Conservation (phyloP, 2,329 filamentous ascomycete genomes). For the Penicillium sp. region DNA sequence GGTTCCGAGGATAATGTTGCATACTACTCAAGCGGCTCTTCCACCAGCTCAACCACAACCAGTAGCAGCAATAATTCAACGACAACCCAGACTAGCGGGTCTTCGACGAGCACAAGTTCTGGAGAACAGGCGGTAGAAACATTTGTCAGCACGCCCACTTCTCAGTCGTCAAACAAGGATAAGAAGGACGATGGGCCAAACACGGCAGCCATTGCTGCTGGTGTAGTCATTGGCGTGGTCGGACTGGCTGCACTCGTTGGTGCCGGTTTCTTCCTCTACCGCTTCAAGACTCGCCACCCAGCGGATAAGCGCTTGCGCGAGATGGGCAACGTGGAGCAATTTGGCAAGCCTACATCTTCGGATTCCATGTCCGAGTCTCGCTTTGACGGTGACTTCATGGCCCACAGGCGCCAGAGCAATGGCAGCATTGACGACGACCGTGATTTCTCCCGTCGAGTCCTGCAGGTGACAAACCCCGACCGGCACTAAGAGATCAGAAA, state of each 20-base stretch:
- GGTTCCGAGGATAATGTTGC: conserved; percentile 50
- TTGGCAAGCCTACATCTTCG: conserved; percentile 64
- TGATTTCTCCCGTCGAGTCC: conserved; percentile 93
- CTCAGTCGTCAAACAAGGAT: conserved; percentile 8
- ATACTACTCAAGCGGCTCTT: conserved; percentile 31
- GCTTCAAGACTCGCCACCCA: conserved; percentile 74
- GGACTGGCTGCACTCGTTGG: conserved; percentile 69
- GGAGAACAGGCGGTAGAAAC: conserved; percentile 43
- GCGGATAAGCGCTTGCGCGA: conserved; percentile 84
- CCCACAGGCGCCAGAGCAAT: conserved; percentile 83
- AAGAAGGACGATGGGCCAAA: conserved; percentile 57
- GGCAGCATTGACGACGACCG: conserved; percentile 97
- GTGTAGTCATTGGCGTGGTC: conserved; percentile 83
- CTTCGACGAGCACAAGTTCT: conserved; percentile 21
- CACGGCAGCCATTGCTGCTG: conserved; percentile 83
- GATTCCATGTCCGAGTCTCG: conserved; percentile 79
- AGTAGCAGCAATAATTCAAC: conserved; percentile 41
- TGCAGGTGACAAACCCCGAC: conserved; percentile 63
- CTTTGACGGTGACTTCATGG: conserved; percentile 82
- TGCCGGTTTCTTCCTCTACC: conserved; percentile 74
- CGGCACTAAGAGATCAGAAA: conserved; percentile 25
- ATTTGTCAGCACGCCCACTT: conserved; percentile 33
- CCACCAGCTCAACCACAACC: conserved; percentile 40
- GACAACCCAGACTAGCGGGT: conserved; percentile 25
- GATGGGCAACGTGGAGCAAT: conserved; percentile 78